Base-by-base conservation (phyloP, 129 eudicot genomes). In the Saussurea involucrata region DNA sequence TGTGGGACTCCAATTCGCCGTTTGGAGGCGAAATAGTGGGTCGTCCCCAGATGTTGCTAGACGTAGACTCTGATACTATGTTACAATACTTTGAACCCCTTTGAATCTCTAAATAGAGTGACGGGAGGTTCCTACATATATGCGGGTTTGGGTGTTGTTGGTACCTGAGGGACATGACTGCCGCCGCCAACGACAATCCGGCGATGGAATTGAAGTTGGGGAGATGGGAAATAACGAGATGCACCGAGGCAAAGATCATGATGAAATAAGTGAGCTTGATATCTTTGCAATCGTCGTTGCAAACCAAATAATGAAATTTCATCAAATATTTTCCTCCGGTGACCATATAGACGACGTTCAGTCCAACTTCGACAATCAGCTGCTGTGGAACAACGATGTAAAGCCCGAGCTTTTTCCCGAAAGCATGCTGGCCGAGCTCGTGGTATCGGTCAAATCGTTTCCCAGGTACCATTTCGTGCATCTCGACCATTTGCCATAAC, bases 401-500 rank as follows among this genome's bases (percentile, higher is more conserved):
- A 24, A 84, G 86, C 8, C 91, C 91, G 9, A 87, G 85, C 66
- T 87, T 87, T 33, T 87, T 84, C 9, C 91, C 91, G 22, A 87
- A 87, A 28, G 88, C 91, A 32, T 87, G 82, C 24, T 84, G 91
- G 6, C 91, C 86, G 20, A 87, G 77, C 85, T 88, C 94, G 37
- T 86, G 95, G 81, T 89, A 89, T 28, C 95, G 55, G 63, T 89
- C 95, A 7, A 86, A 82, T 24, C 91, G 78, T 67, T 85, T 89
- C 34, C 91, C 91, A 1, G 87, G 90, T 17, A 86, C 88, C 85
- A 80, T 77, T 69, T 89, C 95, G 20, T 89, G 95, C 95, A 89
- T 89, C 69, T 89, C 86, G 73, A 87, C 88, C 90, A 87, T 83
- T 83, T 87, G 89, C 89, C 89, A 82, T 29, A 86, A 63, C 8